Percentiles rank a stretch among this genome's conserved stretches.
Evolutionary conservation across 352 stramenopile species (phyloP).

Genomic region (Pseudoperonospora humuli): DNA sequence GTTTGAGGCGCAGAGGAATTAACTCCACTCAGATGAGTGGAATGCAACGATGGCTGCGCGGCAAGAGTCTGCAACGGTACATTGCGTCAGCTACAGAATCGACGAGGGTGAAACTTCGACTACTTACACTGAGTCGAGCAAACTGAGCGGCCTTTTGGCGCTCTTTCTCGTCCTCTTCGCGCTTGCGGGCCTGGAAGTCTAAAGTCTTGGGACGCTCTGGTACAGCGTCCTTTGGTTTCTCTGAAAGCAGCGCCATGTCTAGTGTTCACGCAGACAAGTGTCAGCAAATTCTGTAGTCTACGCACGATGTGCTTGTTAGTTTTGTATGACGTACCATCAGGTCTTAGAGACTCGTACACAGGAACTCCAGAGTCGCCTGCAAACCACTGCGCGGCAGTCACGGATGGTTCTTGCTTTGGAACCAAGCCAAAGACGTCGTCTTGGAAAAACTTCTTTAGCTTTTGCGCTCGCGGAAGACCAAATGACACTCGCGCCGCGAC

Average conservation of each 20-base stretch:
- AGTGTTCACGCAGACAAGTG: conserved; percentile 1
- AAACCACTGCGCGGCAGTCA: conserved; percentile 47
- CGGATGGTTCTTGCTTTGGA: conserved; percentile 19
- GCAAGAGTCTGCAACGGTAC: conserved; percentile 36
- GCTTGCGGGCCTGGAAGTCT: conserved; percentile 53
- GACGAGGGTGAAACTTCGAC: not conserved
- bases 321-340: conserved; percentile 34
- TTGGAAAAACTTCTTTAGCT: conserved; percentile 70
- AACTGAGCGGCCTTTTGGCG: conserved; percentile 53
- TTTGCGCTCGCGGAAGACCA: conserved; percentile 51
- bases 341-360: conserved; percentile 47
- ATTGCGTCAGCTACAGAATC: conserved; percentile 5
- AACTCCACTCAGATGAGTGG: conserved; percentile 25
- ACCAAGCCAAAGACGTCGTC: conserved; percentile 62
- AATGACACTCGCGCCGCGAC: conserved; percentile 57
- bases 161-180: conserved; percentile 58
- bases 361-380: conserved; percentile 31
- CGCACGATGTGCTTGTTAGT: too few relatives aligned
- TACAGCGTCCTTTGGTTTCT: conserved; percentile 36
- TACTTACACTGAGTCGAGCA: conserved; percentile 58
- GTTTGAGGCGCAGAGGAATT: conserved; percentile 7
- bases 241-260: conserved; percentile 58
- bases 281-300: not conserved
- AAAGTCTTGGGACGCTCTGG: conserved; percentile 48
- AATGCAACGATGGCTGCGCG: conserved; percentile 63